Conservation (phyloP, 208 protist genomes). For the Leishmania amazonensis region DNA sequence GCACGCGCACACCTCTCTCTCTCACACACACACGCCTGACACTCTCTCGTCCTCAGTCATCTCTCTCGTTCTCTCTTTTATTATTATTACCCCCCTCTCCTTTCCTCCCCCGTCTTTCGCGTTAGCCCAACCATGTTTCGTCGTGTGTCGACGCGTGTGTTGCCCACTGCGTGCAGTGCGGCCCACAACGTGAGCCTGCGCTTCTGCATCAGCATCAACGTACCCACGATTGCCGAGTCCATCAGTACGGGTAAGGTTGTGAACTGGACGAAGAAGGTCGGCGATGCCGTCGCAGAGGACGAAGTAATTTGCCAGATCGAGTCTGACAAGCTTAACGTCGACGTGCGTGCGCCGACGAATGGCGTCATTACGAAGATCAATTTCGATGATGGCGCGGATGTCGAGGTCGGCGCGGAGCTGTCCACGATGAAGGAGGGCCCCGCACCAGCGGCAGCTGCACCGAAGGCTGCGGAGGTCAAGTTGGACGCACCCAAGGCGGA, state of each 20-base stretch:
- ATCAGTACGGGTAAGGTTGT: constrained; percentile 97
- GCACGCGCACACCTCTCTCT: neutral
- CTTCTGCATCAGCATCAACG: constrained; percentile 92
- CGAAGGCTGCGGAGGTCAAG: constrained; percentile 18
- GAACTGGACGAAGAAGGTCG: constrained; percentile 95
- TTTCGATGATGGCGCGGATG: constrained; percentile 86
- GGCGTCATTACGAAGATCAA: constrained; percentile 94
- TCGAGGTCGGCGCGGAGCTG: constrained; percentile 91
- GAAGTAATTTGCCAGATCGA: constrained; percentile 97
- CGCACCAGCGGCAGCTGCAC: constrained; percentile 23
- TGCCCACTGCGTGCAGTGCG: constrained; percentile 29
- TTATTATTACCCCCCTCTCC: constrained; percentile 13
- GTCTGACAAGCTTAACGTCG: constrained; percentile 98
- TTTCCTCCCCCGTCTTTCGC: neutral
- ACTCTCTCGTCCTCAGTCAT: constrained; percentile 9
- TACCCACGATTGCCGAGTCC: constrained; percentile 98
- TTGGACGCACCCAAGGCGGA: constrained; percentile 35
- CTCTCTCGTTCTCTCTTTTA: constrained; percentile 14
- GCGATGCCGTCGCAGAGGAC: constrained; percentile 96
- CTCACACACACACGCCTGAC: neutral
- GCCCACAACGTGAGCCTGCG: constrained; percentile 59
- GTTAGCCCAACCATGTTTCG: constrained; percentile 60
- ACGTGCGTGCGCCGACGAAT: constrained; percentile 92
- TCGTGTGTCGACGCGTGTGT: constrained; percentile 42
- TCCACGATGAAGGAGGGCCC: constrained; percentile 89